A percentile compares a stretch with the other conserved stretches of the same genome.
Conservation (phyloP, 2,329 filamentous ascomycete species). For the Fusarium sterilihyphosum region DNA sequence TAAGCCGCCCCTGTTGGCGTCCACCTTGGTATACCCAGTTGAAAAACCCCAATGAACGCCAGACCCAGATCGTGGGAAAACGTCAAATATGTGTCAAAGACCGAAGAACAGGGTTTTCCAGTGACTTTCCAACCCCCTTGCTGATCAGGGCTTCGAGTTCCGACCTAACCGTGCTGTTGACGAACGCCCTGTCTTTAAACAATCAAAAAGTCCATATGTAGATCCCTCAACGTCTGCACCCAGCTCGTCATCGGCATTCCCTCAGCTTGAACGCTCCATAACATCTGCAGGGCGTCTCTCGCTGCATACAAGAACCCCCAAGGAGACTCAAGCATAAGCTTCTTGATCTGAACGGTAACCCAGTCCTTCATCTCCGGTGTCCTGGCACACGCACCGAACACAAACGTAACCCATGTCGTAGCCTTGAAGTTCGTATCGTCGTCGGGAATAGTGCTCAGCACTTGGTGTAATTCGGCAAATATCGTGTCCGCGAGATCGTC, state of each 20-base stretch:
- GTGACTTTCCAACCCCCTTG: neutral
- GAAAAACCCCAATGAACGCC: neutral
- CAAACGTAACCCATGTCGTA: constrained; percentile 66
- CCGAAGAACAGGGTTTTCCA: no score
- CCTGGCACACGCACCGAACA: constrained; percentile 63
- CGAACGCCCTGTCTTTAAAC: constrained; percentile 37
- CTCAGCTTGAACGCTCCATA: constrained; percentile 54
- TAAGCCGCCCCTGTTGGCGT: neutral
- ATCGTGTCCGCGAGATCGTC: constrained; percentile 48
- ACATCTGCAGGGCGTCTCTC: constrained; percentile 55
- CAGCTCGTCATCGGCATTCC: constrained; percentile 48
- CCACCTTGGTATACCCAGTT: neutral
- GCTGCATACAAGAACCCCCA: constrained; percentile 62
- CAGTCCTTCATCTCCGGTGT: constrained; percentile 55
- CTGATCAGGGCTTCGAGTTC: no score
- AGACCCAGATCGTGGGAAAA: neutral
- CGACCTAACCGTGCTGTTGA: neutral
- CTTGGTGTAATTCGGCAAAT: constrained; percentile 56
- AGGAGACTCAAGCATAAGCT: constrained; percentile 53
- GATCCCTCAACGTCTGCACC: constrained; percentile 56
- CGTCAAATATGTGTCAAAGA: neutral
- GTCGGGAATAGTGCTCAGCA: constrained; percentile 58
- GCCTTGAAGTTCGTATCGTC: constrained; percentile 65
- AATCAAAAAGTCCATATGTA: constrained; percentile 56
- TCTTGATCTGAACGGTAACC: constrained; percentile 58